Evolutionary conservation across 73 alveolate species (phyloP).

Genomic region (Stentor roeselii): DNA sequence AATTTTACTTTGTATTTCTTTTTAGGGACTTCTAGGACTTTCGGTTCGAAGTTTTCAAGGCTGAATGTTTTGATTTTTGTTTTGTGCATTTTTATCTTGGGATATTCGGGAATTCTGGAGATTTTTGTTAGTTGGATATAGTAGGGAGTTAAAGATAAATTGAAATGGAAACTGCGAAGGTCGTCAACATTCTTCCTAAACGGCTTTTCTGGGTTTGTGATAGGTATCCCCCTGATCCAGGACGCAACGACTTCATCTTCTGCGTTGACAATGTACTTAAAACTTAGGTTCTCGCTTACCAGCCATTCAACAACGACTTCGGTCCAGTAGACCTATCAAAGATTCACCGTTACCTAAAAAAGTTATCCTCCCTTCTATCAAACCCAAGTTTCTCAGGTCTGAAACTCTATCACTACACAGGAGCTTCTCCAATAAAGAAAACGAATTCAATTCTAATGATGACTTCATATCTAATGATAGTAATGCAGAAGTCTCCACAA

Average conservation of each 20-base stretch:
- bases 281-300: not conserved
- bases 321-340: not conserved
- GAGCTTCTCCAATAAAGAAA: not conserved
- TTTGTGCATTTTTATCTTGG: no score
- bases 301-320: not conserved
- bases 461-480: not conserved
- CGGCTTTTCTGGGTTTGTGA: constrained; percentile 3
- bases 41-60: no score
- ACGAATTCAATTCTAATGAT: not conserved
- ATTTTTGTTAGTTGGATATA: no score
- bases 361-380: not conserved
- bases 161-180: no score
- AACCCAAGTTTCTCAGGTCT: not conserved
- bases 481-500: not conserved
- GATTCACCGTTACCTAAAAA: not conserved
- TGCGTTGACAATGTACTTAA: not conserved
- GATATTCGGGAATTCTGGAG: no score
- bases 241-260: not conserved
- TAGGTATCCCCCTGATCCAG: not conserved
- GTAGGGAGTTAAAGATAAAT: no score
- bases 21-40: no score
- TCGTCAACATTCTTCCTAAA: not conserved
- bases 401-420: not conserved
- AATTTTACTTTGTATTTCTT: no score
- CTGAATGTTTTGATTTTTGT: no score